A percentile compares a stretch with the other conserved stretches of the same genome.
Conservation (phyloP, 331 rosid species). For the Pyrus hybrid region DNA sequence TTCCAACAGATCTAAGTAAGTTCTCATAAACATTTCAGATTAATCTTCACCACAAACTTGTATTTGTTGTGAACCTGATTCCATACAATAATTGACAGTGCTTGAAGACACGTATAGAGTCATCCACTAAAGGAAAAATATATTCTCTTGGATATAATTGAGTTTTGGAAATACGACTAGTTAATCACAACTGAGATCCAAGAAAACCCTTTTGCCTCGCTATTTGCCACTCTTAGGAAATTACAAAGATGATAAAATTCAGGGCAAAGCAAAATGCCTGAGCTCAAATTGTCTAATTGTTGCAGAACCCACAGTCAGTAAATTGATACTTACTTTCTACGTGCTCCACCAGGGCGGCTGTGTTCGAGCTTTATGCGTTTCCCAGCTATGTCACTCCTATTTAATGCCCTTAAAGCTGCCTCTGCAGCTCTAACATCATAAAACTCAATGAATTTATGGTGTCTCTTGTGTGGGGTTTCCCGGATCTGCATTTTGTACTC, state of each 20-base stretch:
- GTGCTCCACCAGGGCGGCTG: constrained; percentile 98
- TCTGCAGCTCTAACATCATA: constrained; percentile 92
- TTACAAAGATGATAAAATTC: neutral
- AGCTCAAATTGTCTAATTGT: neutral
- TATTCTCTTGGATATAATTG: neutral
- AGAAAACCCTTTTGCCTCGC: neutral
- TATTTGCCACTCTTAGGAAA: neutral
- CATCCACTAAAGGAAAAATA: neutral
- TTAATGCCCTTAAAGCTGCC: constrained; percentile 82
- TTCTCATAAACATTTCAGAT: neutral
- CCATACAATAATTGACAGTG: neutral
- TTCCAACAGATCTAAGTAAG: neutral
- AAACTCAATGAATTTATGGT: constrained; percentile 88
- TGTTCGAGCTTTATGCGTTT: constrained; percentile 96
- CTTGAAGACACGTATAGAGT: neutral
- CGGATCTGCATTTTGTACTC: constrained; percentile 56
- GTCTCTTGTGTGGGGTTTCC: constrained; percentile 96
- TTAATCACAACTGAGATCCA: neutral
- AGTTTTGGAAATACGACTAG: neutral
- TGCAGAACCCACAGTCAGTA: neutral
- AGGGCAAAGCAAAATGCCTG: neutral
- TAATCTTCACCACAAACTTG: neutral
- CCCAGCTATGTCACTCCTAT: constrained; percentile 93
- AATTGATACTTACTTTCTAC: constrained; percentile 61
- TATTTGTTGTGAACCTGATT: neutral